phyloP scores from a whole-genome alignment of 257 asterid species.

The Orobanche coerulescens region DNA sequence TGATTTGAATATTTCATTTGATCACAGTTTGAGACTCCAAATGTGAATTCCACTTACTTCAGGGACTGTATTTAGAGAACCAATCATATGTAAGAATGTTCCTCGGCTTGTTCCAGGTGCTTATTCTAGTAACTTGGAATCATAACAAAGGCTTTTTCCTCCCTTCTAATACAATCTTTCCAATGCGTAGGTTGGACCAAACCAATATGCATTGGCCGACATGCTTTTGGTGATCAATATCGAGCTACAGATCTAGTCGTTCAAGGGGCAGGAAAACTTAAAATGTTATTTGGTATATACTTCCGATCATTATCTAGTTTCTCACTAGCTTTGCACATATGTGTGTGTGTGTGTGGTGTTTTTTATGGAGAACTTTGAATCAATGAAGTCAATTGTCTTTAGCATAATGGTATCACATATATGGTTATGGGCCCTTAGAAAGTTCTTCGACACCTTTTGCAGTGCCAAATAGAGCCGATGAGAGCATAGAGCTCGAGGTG shows the following conservation, averaged over 20 bases:
- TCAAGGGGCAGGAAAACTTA: slow-evolving; percentile 53
- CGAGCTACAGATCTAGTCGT: slow-evolving; percentile 55
- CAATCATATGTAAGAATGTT: slow-evolving; percentile 55
- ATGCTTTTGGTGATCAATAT: slow-evolving; percentile 66
- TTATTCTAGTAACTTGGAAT: slow-evolving; percentile 16
- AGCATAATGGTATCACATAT: background rate
- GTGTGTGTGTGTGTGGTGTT: too few relatives aligned
- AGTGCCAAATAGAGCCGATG: slow-evolving; percentile 39
- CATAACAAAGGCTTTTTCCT: background rate
- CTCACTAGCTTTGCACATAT: background rate
- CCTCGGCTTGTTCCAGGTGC: slow-evolving; percentile 63
- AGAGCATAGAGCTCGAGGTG: slow-evolving; percentile 50
- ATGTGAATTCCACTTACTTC: slow-evolving; percentile 26
- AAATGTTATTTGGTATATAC: slow-evolving; percentile 52
- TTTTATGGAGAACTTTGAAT: too few relatives aligned
- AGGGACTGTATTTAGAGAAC: slow-evolving; percentile 72
- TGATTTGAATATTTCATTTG: slow-evolving; percentile 13
- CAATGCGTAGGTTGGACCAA: slow-evolving; percentile 51
- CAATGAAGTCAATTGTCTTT: background rate
- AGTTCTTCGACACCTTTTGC: slow-evolving; percentile 19
- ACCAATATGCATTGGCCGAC: slow-evolving; percentile 67
- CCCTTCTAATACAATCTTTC: background rate
- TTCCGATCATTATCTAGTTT: background rate
- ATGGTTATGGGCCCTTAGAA: background rate
- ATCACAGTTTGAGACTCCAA: slow-evolving; percentile 14